Percentiles rank a stretch among this genome's conserved stretches.
Conservation (phyloP, 768 basidiomycete genomes). For the Suillus clintonianus region DNA sequence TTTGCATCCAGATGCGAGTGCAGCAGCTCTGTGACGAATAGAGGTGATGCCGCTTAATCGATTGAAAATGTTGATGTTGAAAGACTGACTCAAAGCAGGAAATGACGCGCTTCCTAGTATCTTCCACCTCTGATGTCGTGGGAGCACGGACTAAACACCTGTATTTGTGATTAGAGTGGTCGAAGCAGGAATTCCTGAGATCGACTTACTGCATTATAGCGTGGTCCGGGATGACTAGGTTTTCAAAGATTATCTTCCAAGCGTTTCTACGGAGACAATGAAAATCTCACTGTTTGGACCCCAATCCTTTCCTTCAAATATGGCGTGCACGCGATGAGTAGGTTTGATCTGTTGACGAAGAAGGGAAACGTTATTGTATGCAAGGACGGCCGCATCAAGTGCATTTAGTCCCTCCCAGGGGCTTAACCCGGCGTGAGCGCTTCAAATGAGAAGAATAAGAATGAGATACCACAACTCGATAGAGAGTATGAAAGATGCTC, state of each 20-base stretch:
- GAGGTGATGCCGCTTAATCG: background rate
- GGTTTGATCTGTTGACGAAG: conserved; percentile 81
- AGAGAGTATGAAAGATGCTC: conserved; percentile 9
- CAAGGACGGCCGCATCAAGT: conserved; percentile 75
- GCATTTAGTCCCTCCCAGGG: conserved; percentile 85
- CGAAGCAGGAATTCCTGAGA: background rate
- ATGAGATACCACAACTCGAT: background rate
- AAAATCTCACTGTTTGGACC: conserved; percentile 58
- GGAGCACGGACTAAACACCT: conserved; percentile 75
- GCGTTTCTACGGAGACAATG: background rate
- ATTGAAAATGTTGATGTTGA: background rate
- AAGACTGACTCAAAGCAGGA: conserved; percentile 65
- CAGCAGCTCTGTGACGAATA: conserved; percentile 49
- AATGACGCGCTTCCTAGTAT: conserved; percentile 54
- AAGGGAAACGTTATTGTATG: conserved; percentile 72
- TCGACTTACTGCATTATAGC: conserved; percentile 59
- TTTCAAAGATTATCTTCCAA: background rate
- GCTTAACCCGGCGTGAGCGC: conserved; percentile 70
- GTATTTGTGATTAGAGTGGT: background rate
- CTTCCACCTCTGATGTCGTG: conserved; percentile 54
- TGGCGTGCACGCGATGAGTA: conserved; percentile 71
- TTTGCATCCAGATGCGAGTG: conserved; percentile 60
- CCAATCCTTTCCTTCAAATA: conserved; percentile 74
- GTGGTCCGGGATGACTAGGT: conserved; percentile 74
- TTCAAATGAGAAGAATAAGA: conserved; percentile 24